These are phyloP conservation scores for Fusarium sp. DNA, from an alignment of 2,329 filamentous ascomycete genomes.

Conservation along the genomic window DNA sequence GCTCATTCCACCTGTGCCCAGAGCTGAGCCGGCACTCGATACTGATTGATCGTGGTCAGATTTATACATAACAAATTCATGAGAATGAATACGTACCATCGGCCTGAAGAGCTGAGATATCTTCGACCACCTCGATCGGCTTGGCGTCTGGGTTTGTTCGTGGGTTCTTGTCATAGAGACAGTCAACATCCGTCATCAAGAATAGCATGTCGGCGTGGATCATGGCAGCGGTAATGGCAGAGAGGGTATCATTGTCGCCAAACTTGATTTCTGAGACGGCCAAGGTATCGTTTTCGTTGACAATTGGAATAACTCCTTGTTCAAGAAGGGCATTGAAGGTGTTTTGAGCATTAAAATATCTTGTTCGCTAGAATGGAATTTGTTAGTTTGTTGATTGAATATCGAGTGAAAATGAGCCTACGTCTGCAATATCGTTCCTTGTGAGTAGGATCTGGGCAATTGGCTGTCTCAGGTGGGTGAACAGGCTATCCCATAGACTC, in stretches of 20 bases:
- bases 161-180: constrained; percentile 96
- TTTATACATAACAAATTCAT: neutral
- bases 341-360: constrained; percentile 97
- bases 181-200: constrained; percentile 99
- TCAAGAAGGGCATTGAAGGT: constrained; percentile 90
- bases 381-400: constrained; percentile 2
- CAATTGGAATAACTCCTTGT: constrained; percentile 97
- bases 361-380: constrained; percentile 74
- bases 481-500: constrained; percentile 94
- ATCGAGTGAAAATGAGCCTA: constrained; percentile 53
- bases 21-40: constrained; percentile 85
- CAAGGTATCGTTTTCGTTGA: constrained; percentile 98
- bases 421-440: constrained; percentile 95
- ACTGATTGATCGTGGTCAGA: constrained; percentile 60
- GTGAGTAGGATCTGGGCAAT: constrained; percentile 96
- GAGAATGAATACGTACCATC: constrained; percentile 68
- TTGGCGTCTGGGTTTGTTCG: constrained; percentile 85
- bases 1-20: constrained; percentile 96
- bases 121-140: constrained; percentile 91
- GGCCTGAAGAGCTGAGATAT: constrained; percentile 84
- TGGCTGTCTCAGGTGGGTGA: constrained; percentile 87
- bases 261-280: constrained; percentile 99
- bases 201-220: constrained; percentile 97
- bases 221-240: constrained; percentile 96
- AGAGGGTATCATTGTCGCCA: constrained; percentile 97